Conservation (phyloP, 2,329 filamentous ascomycete species). For the Piedraia hortae region DNA sequence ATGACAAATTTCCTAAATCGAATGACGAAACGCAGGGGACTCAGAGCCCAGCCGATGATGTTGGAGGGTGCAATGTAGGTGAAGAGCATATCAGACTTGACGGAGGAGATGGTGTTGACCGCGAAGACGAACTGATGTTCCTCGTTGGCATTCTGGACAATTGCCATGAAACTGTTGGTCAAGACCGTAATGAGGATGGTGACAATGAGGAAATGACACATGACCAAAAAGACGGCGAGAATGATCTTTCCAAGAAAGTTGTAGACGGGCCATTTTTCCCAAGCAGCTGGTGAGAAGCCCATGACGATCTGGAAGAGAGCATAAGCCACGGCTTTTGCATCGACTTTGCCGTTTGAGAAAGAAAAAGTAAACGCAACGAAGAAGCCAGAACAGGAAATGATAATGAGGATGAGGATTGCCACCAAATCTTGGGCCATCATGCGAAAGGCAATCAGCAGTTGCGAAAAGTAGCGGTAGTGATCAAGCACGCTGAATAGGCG, state of each 20-base stretch:
- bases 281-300: slow-evolving; percentile 86
- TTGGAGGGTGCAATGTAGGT: slow-evolving; percentile 82
- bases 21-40: slow-evolving; percentile 55
- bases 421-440: slow-evolving; percentile 79
- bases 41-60: slow-evolving; percentile 68
- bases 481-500: slow-evolving; percentile 80
- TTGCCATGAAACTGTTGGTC: slow-evolving; percentile 86
- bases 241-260: slow-evolving; percentile 52
- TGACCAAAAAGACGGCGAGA: slow-evolving; percentile 62
- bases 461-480: slow-evolving; percentile 88
- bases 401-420: slow-evolving; percentile 56
- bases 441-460: slow-evolving; percentile 75
- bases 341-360: slow-evolving; percentile 38
- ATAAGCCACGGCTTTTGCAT: slow-evolving; percentile 53
- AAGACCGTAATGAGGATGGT: slow-evolving; percentile 89
- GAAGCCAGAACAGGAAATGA: slow-evolving; percentile 79
- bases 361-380: slow-evolving; percentile 84
- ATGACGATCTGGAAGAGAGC: slow-evolving; percentile 81
- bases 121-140: slow-evolving; percentile 85
- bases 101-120: slow-evolving; percentile 92
- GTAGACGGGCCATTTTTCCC: slow-evolving; percentile 66
- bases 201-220: slow-evolving; percentile 82
- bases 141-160: slow-evolving; percentile 76
- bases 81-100: slow-evolving; percentile 91
- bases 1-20: slow-evolving; percentile 58